Evolutionary conservation across 2,329 filamentous ascomycete genomes (phyloP).

Genomic region (Pseudocercospora fuligena): DNA sequence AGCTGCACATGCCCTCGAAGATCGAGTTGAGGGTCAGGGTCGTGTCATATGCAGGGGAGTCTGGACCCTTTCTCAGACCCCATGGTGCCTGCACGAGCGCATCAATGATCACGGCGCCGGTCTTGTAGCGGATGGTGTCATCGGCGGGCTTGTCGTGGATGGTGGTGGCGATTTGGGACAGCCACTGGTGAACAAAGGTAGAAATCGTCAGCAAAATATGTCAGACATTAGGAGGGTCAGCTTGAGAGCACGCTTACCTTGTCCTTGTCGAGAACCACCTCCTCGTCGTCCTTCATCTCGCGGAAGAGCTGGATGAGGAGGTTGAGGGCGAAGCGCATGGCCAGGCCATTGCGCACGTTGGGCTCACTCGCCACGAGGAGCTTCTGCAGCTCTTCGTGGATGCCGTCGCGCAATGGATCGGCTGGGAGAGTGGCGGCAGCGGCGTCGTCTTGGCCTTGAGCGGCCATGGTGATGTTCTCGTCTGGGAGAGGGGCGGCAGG

Average conservation of each 20-base stretch:
- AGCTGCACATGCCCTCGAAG: slow-evolving; percentile 1
- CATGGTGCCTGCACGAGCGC: slow-evolving; percentile 12
- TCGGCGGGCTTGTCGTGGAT: neutral
- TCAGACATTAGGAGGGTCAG: neutral
- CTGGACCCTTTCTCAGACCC: neutral
- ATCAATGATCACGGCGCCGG: slow-evolving; percentile 1
- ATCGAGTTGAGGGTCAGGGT: slow-evolving; percentile 10
- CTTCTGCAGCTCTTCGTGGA: slow-evolving; percentile 1
- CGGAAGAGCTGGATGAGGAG: slow-evolving; percentile 5
- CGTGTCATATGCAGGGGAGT: neutral
- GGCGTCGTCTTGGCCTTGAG: neutral
- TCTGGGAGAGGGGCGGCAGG: neutral
- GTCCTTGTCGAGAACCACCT: slow-evolving; percentile 7
- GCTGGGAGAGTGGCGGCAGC: neutral
- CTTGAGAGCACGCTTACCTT: neutral
- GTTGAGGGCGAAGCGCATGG: slow-evolving; percentile 13
- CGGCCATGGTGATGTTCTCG: neutral
- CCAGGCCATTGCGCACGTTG: slow-evolving; percentile 7
- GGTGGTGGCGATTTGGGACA: slow-evolving; percentile 4
- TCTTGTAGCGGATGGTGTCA: slow-evolving; percentile 2
- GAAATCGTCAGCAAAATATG: neutral
- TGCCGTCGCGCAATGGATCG: neutral
- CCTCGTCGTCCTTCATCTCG: slow-evolving; percentile 4
- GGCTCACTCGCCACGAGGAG: slow-evolving; percentile 3
- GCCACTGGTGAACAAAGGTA: neutral